Percentiles rank a stretch among this genome's conserved stretches.
Conservation (phyloP, 169 alveolate species). For the Ichthyophthirius multifiliis region DNA sequence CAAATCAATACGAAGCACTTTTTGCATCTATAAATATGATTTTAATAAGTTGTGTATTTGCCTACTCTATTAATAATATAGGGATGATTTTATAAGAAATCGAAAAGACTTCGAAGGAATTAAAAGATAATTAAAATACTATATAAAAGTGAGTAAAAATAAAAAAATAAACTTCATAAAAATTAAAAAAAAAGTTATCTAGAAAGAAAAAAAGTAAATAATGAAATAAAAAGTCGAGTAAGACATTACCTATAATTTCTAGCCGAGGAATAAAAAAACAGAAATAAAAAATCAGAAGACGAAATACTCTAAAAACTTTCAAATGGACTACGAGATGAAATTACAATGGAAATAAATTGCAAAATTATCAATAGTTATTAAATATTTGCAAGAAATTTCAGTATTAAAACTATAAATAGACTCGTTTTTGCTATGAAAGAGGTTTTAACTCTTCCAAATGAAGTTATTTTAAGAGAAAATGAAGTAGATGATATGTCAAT, state of each 20-base stretch:
- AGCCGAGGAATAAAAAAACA: neutral
- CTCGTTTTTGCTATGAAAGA: neutral
- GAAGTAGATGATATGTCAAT: neutral
- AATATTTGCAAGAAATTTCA: neutral
- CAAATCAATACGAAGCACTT: neutral
- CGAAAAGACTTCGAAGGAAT: neutral
- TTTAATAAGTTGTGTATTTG: neutral
- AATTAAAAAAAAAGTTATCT: neutral
- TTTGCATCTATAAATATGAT: neutral
- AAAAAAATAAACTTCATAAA: neutral
- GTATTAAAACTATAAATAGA: neutral
- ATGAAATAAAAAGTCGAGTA: neutral
- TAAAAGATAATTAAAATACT: neutral
- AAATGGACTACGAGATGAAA: neutral
- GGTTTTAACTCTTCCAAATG: neutral
- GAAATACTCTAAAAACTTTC: neutral
- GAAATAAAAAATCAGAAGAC: neutral
- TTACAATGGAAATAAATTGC: neutral
- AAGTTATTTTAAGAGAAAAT: neutral
- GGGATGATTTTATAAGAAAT: neutral
- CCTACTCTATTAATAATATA: neutral
- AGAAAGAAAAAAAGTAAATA: neutral
- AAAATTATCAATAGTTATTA: neutral
- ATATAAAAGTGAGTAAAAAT: neutral
- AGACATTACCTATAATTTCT: neutral